Conservation (phyloP, 2,329 filamentous ascomycete species). For the Periconia macrospinosa region DNA sequence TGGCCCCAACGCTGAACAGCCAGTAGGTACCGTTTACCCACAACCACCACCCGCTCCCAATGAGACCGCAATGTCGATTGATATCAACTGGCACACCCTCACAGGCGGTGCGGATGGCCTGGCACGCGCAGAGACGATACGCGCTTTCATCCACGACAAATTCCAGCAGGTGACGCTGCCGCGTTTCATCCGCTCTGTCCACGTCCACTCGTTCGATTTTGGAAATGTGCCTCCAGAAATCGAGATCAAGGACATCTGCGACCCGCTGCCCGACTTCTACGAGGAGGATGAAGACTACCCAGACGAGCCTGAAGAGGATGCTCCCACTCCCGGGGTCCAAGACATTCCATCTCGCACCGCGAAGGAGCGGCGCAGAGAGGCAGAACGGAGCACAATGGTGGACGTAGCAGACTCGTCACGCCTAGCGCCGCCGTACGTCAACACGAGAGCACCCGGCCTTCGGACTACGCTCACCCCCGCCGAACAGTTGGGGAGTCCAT, state of each 20-base stretch:
- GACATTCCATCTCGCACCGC: conserved; percentile 35
- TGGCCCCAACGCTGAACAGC: neutral
- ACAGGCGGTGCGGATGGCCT: conserved; percentile 86
- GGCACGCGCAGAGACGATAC: conserved; percentile 81
- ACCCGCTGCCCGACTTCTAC: conserved; percentile 95
- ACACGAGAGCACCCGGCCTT: conserved; percentile 28
- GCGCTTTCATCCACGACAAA: conserved; percentile 90
- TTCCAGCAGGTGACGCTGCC: conserved; percentile 92
- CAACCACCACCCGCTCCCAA: conserved; percentile 18
- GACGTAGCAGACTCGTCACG: conserved; percentile 21
- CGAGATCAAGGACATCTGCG: conserved; percentile 94
- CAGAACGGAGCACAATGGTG: conserved; percentile 18
- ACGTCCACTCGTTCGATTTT: conserved; percentile 92
- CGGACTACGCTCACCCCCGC: conserved; percentile 32
- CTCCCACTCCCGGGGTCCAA: conserved; percentile 17
- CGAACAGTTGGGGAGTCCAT: conserved; percentile 41
- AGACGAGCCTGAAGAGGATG: conserved; percentile 54
- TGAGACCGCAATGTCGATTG: conserved; percentile 77
- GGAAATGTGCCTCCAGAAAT: conserved; percentile 80
- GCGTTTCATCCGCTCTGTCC: conserved; percentile 94
- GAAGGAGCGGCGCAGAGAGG: conserved; percentile 33
- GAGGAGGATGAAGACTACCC: conserved; percentile 73
- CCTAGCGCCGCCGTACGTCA: conserved; percentile 25
- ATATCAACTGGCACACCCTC: conserved; percentile 93
- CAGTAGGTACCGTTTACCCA: conserved; percentile 31